Conservation (phyloP, 441 rosid genomes). For the Syzygium malaccense region DNA sequence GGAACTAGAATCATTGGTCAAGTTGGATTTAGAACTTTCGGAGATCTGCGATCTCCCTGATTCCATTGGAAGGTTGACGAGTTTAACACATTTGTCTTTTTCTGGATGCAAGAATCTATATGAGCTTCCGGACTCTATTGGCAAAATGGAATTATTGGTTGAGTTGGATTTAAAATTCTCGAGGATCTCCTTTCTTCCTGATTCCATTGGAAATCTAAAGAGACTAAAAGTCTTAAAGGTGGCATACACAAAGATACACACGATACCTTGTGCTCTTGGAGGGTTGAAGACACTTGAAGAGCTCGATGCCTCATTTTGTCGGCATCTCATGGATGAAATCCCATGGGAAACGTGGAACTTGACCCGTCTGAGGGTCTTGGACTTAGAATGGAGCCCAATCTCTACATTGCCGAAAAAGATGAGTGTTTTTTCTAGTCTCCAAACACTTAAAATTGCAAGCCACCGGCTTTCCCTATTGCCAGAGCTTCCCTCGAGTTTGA, state of each 20-base stretch:
- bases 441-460: neutral
- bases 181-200: neutral
- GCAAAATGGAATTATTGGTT: neutral
- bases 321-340: neutral
- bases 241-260: neutral
- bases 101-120: neutral
- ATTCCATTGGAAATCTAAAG: neutral
- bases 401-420: neutral
- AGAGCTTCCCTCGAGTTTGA: neutral
- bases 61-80: neutral
- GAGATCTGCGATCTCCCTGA: neutral
- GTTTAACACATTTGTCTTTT: neutral
- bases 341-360: neutral
- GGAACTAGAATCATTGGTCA: neutral
- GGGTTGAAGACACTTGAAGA: neutral
- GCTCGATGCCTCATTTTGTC: neutral
- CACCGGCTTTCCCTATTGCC: neutral
- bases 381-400: neutral
- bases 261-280: neutral
- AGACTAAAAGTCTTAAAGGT: neutral
- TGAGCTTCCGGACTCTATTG: neutral
- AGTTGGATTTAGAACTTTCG: neutral
- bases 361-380: neutral
- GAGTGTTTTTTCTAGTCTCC: neutral
- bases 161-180: neutral